Evolutionary conservation across 441 rosid species (phyloP).

Genomic region (Pelargonium cotyledonis): DNA sequence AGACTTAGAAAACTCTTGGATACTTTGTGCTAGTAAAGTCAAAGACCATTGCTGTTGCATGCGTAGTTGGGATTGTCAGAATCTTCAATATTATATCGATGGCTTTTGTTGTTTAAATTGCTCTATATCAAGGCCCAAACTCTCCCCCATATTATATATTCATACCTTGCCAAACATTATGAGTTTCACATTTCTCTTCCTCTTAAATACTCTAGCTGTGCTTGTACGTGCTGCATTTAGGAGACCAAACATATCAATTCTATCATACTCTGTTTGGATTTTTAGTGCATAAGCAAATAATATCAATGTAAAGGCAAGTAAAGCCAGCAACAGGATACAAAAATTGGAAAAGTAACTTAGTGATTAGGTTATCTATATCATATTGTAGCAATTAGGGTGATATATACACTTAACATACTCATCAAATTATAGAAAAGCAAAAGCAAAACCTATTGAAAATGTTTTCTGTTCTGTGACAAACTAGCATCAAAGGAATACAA

Average conservation of each 20-base stretch:
- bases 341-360: background rate
- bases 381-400: background rate
- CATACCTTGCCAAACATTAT: too few species aligned
- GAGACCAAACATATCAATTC: background rate
- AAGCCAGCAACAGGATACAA: background rate
- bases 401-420: background rate
- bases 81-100: background rate
- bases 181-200: too few species aligned
- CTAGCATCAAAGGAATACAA: too few species aligned
- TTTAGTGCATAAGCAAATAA: background rate
- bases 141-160: background rate
- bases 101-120: background rate
- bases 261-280: background rate
- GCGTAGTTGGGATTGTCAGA: too few species aligned
- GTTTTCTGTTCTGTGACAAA: background rate
- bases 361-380: background rate
- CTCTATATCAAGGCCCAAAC: background rate
- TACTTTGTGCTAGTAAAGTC: too few species aligned
- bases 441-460: background rate
- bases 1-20: too few species aligned
- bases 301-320: background rate
- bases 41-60: too few species aligned
- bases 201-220: too few species aligned
- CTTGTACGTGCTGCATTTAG: background rate
- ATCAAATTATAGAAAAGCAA: background rate